Base-by-base conservation (phyloP, 2,329 filamentous ascomycete genomes). In the Periconia sp. region DNA sequence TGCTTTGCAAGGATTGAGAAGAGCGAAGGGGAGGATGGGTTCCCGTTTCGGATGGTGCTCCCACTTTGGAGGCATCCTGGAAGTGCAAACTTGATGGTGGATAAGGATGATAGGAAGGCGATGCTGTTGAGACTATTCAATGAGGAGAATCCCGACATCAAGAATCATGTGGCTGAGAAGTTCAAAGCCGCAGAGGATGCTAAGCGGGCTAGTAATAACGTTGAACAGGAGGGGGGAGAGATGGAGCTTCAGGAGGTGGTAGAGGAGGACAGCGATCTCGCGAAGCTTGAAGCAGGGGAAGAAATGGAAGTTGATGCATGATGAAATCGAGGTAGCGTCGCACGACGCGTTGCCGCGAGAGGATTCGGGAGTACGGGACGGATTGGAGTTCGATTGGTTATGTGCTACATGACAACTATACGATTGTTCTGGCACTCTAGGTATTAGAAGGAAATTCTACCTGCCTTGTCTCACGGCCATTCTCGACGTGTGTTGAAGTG, bases 81-180 rank as follows among this genome's bases (percentile, higher is more conserved):
- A 58, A 92, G 88, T 15, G 79, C 97, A 46, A 99, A 99, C 69
- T 82, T 99, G 40, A 99, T 99, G 94, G 78, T 99, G 63, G 92
- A 94, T 36, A 99, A 99, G 76, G 94, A 99, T 69, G 94, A 99
- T 55, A 84, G 94, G 12, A 86, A 71, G 63, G 94, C 94, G 1
- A 95, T 97, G 89, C 75, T 97, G 57, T 78, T 97, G 52, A 81
- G 94, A 16, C 78, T 99, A 48, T 99, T 87, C 75, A 95, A 96
- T 66, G 92, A 97, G 58, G 87, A 87, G 19, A 87, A 88, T 0
- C 89, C 89, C 4, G 78, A 96, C 34, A 81, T 95, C 50, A 68
- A 65, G 39, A 70, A 70, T 39, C 61, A 68, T 21, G 64, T 68
- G 0, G 56, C 57, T 7, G 65, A 69, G 9, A 62, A 67, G 48